Conservation (phyloP, 78 protist genomes). For the Speleostelium caveatum region DNA sequence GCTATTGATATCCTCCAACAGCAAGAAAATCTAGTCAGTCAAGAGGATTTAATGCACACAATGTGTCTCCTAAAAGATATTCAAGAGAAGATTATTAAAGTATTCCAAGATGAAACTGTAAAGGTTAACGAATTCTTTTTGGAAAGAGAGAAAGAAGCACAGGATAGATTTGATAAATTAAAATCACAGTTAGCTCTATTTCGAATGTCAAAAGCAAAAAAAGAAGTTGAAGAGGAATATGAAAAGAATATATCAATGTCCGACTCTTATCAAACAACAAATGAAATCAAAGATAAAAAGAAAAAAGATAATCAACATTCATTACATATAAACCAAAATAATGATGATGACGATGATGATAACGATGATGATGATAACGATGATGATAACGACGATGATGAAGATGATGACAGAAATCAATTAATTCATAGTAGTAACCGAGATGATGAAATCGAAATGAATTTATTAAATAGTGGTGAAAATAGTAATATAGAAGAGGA, state of each 20-base stretch:
- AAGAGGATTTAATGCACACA: background rate
- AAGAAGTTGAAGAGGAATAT: constrained; percentile 1
- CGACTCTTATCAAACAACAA: background rate
- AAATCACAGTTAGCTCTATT: constrained; percentile 28
- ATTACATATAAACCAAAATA: background rate
- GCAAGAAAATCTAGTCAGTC: background rate
- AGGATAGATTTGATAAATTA: constrained; percentile 33
- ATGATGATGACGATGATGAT: background rate
- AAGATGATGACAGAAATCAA: background rate
- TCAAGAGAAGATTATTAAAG: constrained; percentile 21
- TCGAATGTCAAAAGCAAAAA: constrained; percentile 10
- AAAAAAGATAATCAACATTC: too few species aligned
- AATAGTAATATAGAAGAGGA: background rate
- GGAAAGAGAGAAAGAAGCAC: constrained; percentile 71
- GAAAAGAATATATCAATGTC: background rate
- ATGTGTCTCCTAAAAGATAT: constrained; percentile 29
- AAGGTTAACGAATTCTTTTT: constrained; percentile 49
- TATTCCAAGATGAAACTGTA: constrained; percentile 7
- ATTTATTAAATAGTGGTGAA: background rate
- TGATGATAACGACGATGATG: too few species aligned
- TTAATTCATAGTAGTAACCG: background rate
- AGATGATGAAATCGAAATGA: background rate
- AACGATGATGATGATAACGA: background rate
- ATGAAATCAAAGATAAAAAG: background rate
- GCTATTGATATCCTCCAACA: background rate